Evolutionary conservation across 345 rosid genomes (phyloP).

Genomic region (Ceriops zippeliana): DNA sequence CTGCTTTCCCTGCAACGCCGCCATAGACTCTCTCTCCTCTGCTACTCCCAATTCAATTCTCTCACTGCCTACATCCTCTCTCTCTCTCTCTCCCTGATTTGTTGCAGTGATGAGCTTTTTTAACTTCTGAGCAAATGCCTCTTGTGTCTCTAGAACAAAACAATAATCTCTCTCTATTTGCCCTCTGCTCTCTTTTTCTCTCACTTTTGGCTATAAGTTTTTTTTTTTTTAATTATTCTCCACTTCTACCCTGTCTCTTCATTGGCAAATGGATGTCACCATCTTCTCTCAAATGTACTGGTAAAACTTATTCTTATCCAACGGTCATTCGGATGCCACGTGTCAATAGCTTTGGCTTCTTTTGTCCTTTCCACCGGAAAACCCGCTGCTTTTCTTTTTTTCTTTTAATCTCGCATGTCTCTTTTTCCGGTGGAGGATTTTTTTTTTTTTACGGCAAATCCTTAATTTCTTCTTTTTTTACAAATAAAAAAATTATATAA

Average conservation of each 20-base stretch:
- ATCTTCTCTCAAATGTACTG: slow-evolving; percentile 10
- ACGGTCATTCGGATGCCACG: slow-evolving; percentile 27
- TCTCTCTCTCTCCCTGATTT: slow-evolving; percentile 25
- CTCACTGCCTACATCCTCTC: slow-evolving; percentile 17
- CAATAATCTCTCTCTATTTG: slow-evolving; percentile 10
- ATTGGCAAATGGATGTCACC: slow-evolving; percentile 18
- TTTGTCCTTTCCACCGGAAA: slow-evolving; percentile 42
- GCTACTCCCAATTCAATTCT: slow-evolving; percentile 37
- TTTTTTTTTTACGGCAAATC: too few relatives aligned
- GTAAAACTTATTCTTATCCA: slow-evolving; percentile 26
- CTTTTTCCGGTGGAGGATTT: too few relatives aligned
- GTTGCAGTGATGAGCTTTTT: slow-evolving; percentile 15
- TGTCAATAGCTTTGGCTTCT: slow-evolving; percentile 13
- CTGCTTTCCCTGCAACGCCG: slow-evolving; percentile 73
- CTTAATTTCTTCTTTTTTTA: neutral
- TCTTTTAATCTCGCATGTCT: too few relatives aligned
- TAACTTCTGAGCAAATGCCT: slow-evolving; percentile 23
- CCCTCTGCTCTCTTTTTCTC: slow-evolving; percentile 1
- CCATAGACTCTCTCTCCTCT: slow-evolving; percentile 49
- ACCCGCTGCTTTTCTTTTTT: slow-evolving; percentile 33
- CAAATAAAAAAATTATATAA: too few relatives aligned
- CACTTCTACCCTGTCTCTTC: slow-evolving; percentile 5
- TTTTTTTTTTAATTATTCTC: slow-evolving; percentile 9
- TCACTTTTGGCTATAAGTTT: neutral
- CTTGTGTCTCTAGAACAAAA: slow-evolving; percentile 21